These are phyloP conservation scores for Pseudogymnoascus sp. DNA, from an alignment of 2,329 filamentous ascomycete genomes.

Conservation along the genomic window DNA sequence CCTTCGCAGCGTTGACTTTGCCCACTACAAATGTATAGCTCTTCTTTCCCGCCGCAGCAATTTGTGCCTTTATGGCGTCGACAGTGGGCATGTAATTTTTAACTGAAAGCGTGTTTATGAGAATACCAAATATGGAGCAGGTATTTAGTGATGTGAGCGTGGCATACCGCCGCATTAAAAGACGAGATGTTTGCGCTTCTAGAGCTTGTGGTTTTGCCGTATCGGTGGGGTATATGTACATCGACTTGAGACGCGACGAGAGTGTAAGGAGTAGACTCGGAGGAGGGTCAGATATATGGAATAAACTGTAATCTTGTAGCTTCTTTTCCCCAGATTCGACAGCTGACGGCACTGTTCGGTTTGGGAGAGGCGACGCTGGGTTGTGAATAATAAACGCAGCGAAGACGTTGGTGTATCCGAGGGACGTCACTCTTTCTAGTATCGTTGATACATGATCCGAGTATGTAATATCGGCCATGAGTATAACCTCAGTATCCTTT, in stretches of 20 bases:
- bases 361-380: conserved; percentile 74
- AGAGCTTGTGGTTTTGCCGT: conserved; percentile 26
- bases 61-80: conserved; percentile 61
- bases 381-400: conserved; percentile 67
- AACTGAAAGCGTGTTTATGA: conserved; percentile 92
- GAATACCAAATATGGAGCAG: conserved; percentile 78
- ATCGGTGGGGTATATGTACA: conserved; percentile 66
- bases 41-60: conserved; percentile 80
- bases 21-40: conserved; percentile 94
- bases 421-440: conserved; percentile 41
- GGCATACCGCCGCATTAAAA: conserved; percentile 79
- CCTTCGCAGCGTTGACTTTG: conserved; percentile 89
- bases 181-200: conserved; percentile 36
- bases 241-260: conserved; percentile 67
- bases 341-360: conserved; percentile 58
- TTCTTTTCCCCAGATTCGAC: conserved; percentile 35
- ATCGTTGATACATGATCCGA: conserved; percentile 62
- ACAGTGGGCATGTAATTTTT: conserved; percentile 82
- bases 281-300: conserved; percentile 78
- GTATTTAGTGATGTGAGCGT: conserved; percentile 73
- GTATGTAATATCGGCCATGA: conserved; percentile 89
- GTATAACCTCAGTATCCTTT: conserved; percentile 54
- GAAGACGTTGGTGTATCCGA: conserved; percentile 64
- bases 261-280: conserved; percentile 81
- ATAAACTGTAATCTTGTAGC: conserved; percentile 50